These are phyloP conservation scores for Entelexis paramagnoliae DNA, from an alignment of 1,139 yeast species.

Conservation along the genomic window DNA sequence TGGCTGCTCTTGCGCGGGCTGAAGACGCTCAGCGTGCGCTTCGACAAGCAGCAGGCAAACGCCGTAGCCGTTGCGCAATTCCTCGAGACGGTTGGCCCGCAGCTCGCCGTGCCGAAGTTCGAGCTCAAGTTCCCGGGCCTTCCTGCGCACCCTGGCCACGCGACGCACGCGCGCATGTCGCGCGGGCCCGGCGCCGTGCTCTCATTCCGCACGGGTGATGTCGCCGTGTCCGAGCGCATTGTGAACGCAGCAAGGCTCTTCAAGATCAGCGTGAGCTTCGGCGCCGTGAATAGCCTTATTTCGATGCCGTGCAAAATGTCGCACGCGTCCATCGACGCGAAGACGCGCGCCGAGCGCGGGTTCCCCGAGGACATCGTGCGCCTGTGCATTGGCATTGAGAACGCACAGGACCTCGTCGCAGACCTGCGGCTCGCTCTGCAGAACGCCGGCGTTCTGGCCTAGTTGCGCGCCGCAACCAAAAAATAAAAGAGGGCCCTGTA, in stretches of 20 bases:
- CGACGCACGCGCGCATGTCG: conserved; percentile 65
- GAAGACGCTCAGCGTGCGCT: conserved; percentile 71
- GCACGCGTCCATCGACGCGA: conserved; percentile 88
- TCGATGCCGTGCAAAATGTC: conserved; percentile 94
- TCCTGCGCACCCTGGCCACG: conserved; percentile 69
- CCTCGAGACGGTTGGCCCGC: conserved; percentile 43
- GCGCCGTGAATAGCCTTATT: conserved; percentile 83
- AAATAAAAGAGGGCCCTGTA: no score
- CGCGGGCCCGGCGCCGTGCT: conserved; percentile 84
- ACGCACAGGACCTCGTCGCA: conserved; percentile 49
- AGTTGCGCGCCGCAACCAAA: no score
- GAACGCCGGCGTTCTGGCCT: conserved; percentile 42
- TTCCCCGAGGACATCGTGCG: conserved; percentile 87
- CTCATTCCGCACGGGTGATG: conserved; percentile 75
- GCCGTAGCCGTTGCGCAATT: conserved; percentile 66
- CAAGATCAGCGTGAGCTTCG: conserved; percentile 88
- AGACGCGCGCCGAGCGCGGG: conserved; percentile 73
- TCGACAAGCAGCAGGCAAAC: conserved; percentile 78
- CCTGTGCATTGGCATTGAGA: conserved; percentile 79
- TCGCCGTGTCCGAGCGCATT: conserved; percentile 55
- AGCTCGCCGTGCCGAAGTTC: conserved; percentile 25
- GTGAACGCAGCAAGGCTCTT: conserved; percentile 68
- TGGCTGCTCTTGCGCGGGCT: conserved; percentile 83
- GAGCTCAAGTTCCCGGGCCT: conserved; percentile 81
- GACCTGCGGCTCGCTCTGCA: conserved; percentile 64